Base-by-base conservation (phyloP, 768 basidiomycete species). In the Russula sp. region DNA sequence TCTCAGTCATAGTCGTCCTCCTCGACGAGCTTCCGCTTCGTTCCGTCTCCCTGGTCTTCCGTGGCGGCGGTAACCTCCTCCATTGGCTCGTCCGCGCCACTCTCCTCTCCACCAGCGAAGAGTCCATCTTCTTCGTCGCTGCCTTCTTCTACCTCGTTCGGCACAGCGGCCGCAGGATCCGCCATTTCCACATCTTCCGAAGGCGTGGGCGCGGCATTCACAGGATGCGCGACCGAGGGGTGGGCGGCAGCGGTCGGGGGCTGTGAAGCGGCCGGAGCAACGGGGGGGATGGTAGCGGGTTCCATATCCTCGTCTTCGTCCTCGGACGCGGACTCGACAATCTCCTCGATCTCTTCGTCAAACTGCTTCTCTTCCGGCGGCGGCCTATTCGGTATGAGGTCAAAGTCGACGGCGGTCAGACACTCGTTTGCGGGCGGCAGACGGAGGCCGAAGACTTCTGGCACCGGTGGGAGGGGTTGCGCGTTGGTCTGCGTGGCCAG, bases 391-490 rank as follows among this genome's bases (percentile, higher is more conserved):
- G 92, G 90, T 5, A 93, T 79, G 64, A 94, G 81, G 70, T 94
- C 89, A 76, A 94, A 94, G 78, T 93, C 87, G 67, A 93, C 83
- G 22, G 86, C 77, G 16, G 89, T 88, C 51, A 94, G 80, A 61
- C 88, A 86, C 11, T 93, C 88, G n/a, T 71, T 67, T 27, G 75
- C 59, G 9, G 84, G 77, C 1, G 91, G 91, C n/a, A 94, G 75
- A 20, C 91, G 85, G 55, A 93, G 85, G 40, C 91, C 91, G 74
- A 92, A 94, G 3, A 91, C 87, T 74, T 94, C 91, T 6, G 89
- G 88, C n/a, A 93, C 89, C 1, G 88, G 74, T 35, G 91, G 92
- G 20, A 94, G 80, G 3, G 91, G 88, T 42, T 81, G 79, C 13
- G 89, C 82, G 71, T 94, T 94, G 47, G 89, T 90, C 73, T 92